Evolutionary conservation across 164 flowering plant genomes (phyloP).

Genomic region (Platanus orientalis): DNA sequence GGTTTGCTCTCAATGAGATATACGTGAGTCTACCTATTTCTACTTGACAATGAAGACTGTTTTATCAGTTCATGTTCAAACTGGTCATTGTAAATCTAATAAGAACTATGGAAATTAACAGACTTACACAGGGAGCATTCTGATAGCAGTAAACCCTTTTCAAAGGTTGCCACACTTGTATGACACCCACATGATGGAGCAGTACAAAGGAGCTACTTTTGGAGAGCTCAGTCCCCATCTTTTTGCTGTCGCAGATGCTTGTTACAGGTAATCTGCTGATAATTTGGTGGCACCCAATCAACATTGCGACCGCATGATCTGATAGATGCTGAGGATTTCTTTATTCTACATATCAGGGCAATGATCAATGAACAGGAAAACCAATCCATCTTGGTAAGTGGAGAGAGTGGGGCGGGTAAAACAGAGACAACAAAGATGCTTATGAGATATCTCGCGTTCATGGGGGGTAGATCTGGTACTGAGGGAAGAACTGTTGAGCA

Average conservation of each 20-base stretch:
- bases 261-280: slow-evolving; percentile 61
- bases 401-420: slow-evolving; percentile 94
- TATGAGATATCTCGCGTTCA: slow-evolving; percentile 85
- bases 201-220: slow-evolving; percentile 59
- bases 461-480: too few species aligned
- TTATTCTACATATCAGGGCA: slow-evolving; percentile 41
- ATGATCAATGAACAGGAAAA: slow-evolving; percentile 75
- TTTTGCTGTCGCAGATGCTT: slow-evolving; percentile 82
- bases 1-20: slow-evolving; percentile 71
- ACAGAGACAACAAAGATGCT: slow-evolving; percentile 94
- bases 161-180: slow-evolving; percentile 60
- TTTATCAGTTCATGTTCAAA: background rate
- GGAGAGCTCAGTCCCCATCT: slow-evolving; percentile 81
- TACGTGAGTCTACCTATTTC: slow-evolving; percentile 44
- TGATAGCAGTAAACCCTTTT: slow-evolving; percentile 83
- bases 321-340: slow-evolving; percentile 3
- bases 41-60: too few species aligned
- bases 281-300: background rate
- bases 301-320: background rate
- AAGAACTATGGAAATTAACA: slow-evolving; percentile 21
- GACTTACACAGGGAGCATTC: slow-evolving; percentile 86
- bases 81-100: slow-evolving; percentile 5
- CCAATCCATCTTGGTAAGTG: slow-evolving; percentile 76
- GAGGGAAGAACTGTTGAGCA: too few species aligned
- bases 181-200: slow-evolving; percentile 60